Percentiles rank a stretch among this genome's conserved stretches.
These are phyloP conservation scores for Colletotrichum somersetense DNA, from an alignment of 2,329 filamentous ascomycete genomes.

Conservation along the genomic window DNA sequence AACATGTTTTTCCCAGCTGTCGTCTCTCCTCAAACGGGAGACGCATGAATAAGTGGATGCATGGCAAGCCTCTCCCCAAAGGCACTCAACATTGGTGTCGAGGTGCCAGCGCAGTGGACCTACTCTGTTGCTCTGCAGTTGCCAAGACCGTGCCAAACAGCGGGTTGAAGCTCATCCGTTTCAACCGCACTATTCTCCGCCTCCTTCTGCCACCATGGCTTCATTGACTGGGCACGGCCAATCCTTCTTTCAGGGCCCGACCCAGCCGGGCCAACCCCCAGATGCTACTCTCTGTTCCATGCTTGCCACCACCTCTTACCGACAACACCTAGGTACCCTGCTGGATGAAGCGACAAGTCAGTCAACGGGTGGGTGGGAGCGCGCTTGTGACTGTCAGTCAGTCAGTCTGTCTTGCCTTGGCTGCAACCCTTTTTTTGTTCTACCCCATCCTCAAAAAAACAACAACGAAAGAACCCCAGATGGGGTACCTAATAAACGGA, in stretches of 20 bases:
- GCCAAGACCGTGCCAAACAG: slow-evolving; percentile 37
- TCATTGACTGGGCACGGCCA: slow-evolving; percentile 37
- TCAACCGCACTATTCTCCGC: slow-evolving; percentile 35
- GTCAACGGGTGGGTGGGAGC: not conserved
- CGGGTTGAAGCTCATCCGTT: slow-evolving; percentile 41
- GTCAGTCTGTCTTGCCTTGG: not conserved
- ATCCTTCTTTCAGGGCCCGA: slow-evolving; percentile 41
- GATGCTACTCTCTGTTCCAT: slow-evolving; percentile 25
- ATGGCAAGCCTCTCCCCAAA: not conserved
- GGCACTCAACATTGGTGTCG: slow-evolving; percentile 17
- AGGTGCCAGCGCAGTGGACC: slow-evolving; percentile 37
- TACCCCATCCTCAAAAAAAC: not conserved
- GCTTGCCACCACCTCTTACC: slow-evolving; percentile 29
- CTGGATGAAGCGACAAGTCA: not conserved
- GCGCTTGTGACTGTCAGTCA: not conserved
- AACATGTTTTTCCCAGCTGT: not conserved
- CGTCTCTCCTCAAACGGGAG: not conserved
- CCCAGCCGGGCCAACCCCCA: slow-evolving; percentile 36
- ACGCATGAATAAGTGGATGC: slow-evolving; percentile 1
- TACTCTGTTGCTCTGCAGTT: slow-evolving; percentile 34
- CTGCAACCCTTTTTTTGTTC: not conserved
- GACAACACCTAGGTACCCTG: slow-evolving; percentile 25
- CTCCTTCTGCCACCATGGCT: slow-evolving; percentile 24
- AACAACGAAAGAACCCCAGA: not conserved
- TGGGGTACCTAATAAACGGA: not conserved